phyloP scores from a whole-genome alignment of 2,329 filamentous ascomycete species.

The Xylaria sp. region DNA sequence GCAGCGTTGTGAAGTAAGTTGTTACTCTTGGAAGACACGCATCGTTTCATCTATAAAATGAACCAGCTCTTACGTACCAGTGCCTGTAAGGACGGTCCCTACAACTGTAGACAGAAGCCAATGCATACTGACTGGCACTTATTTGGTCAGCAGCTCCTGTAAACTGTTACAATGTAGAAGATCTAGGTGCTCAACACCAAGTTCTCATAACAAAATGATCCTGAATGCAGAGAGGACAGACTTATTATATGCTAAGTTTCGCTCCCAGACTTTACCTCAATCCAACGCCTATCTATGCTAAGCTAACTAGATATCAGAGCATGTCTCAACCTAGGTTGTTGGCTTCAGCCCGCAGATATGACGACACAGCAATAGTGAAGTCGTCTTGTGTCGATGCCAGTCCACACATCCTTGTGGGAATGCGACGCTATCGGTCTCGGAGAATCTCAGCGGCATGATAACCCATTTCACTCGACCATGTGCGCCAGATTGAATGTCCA shows the following conservation, averaged over 20 bases:
- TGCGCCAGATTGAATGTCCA: constrained; percentile 16
- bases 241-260: constrained; percentile 19
- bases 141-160: neutral
- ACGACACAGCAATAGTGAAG: constrained; percentile 5
- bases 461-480: constrained; percentile 5
- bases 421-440: constrained; percentile 1
- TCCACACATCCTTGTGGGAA: neutral
- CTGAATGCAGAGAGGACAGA: neutral
- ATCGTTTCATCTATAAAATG: neutral
- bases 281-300: neutral
- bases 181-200: neutral
- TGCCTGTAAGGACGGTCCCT: constrained; percentile 28
- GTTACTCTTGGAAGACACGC: neutral
- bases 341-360: constrained; percentile 7
- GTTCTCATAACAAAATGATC: neutral
- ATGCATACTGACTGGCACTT: constrained; percentile 18
- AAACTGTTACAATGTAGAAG: neutral
- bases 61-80: constrained; percentile 12
- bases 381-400: neutral
- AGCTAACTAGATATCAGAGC: constrained; percentile 17
- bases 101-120: constrained; percentile 20
- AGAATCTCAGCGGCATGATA: neutral
- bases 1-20: neutral
- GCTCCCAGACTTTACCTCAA: neutral
- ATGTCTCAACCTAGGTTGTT: constrained; percentile 17